phyloP scores from a whole-genome alignment of 345 rosid species.

The Fremontodendron californicum region DNA sequence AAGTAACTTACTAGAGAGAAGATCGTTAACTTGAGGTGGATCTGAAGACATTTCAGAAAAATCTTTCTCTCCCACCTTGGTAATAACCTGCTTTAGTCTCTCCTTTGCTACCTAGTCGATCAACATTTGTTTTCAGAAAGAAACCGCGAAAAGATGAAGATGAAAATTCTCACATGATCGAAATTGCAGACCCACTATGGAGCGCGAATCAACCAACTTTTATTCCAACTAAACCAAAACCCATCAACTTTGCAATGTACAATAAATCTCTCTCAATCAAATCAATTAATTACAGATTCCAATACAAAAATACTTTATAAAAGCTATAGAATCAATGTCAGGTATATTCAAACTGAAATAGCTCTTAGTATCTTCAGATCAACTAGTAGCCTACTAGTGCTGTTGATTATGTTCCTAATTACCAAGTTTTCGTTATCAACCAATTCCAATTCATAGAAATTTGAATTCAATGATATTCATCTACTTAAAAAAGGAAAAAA shows the following conservation, averaged over 20 bases:
- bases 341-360: not conserved
- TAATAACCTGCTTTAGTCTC: slow-evolving; percentile 64
- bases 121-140: slow-evolving; percentile 21
- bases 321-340: not conserved
- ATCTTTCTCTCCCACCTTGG: slow-evolving; percentile 64
- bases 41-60: slow-evolving; percentile 51
- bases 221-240: not conserved
- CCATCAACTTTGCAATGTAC: not conserved
- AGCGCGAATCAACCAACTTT: not conserved
- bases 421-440: not conserved
- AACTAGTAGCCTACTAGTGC: not conserved
- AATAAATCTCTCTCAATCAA: not conserved
- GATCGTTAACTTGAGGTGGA: slow-evolving; percentile 49
- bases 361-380: not conserved
- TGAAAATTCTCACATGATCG: not conserved
- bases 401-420: not conserved
- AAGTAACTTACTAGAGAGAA: slow-evolving; percentile 59
- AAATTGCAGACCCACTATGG: not conserved
- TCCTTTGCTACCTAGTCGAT: slow-evolving; percentile 68
- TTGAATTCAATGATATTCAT: not conserved
- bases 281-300: not conserved
- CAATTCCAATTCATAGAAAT: not conserved
- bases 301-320: not conserved
- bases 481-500: not conserved
- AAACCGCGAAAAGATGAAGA: not conserved